These are phyloP conservation scores for Prosopis cineraria DNA, from an alignment of 306 rosid genomes.

Conservation along the genomic window DNA sequence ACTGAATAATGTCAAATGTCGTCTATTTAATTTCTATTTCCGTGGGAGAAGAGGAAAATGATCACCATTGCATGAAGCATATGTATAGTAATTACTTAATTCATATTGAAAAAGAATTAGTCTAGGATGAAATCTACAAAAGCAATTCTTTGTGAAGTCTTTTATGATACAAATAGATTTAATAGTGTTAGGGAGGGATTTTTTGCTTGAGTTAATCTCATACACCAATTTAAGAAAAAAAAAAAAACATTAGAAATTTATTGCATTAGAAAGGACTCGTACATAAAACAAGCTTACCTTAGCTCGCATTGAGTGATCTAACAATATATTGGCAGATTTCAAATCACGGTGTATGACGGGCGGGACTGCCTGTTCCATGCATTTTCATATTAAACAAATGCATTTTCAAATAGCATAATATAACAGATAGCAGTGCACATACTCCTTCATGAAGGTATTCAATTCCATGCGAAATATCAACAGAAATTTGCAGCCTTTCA, in stretches of 20 bases:
- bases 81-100: background rate
- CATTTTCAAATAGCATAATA: constrained; percentile 2
- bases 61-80: background rate
- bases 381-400: constrained; percentile 27
- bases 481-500: constrained; percentile 75
- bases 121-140: background rate
- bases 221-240: background rate
- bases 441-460: constrained; percentile 95
- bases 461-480: constrained; percentile 76
- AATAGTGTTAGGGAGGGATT: background rate
- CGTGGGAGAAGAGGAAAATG: background rate
- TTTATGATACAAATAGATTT: background rate
- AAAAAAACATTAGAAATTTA: background rate
- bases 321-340: constrained; percentile 76
- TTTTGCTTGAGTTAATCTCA: background rate
- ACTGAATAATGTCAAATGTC: background rate
- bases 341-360: constrained; percentile 82
- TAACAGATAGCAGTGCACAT: constrained; percentile 19
- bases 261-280: constrained; percentile 12
- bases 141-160: background rate
- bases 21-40: background rate
- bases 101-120: background rate
- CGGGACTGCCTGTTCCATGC: constrained; percentile 74
- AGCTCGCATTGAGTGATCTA: constrained; percentile 74
- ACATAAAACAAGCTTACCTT: constrained; percentile 52